Evolutionary conservation across 495 filamentous ascomycete genomes (phyloP).

Genomic region (Lasiosphaeriaceae sp.): DNA sequence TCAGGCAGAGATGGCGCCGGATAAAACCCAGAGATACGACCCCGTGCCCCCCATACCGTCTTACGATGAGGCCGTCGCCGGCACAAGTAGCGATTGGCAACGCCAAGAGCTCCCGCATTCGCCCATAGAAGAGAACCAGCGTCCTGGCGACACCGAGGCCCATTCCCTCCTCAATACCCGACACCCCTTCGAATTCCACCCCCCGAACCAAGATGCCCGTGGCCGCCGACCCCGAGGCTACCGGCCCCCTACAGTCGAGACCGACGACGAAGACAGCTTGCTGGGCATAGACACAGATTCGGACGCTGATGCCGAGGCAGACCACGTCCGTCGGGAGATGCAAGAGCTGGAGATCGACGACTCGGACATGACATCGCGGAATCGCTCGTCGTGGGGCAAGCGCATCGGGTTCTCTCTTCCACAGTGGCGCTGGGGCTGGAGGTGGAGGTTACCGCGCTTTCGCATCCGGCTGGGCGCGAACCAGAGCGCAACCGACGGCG

Average conservation of each 20-base stretch:
- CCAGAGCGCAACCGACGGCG: slow-evolving; percentile 9
- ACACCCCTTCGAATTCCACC: slow-evolving; percentile 25
- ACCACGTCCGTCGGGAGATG: slow-evolving; percentile 72
- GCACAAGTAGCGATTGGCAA: slow-evolving; percentile 25
- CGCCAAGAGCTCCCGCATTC: slow-evolving; percentile 24
- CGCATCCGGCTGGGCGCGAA: slow-evolving; percentile 30
- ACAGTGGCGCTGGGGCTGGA: slow-evolving; percentile 47
- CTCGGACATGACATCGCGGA: slow-evolving; percentile 44
- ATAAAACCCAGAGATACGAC: slow-evolving; percentile 50
- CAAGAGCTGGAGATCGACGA: slow-evolving; percentile 89
- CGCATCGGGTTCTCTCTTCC: slow-evolving; percentile 43
- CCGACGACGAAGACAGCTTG: slow-evolving; percentile 39
- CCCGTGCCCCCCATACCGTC: slow-evolving; percentile 77
- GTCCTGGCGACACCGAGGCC: slow-evolving; percentile 40
- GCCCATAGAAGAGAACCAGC: slow-evolving; percentile 28
- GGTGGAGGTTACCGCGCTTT: slow-evolving; percentile 44
- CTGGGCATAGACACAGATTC: slow-evolving; percentile 41
- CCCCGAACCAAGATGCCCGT: slow-evolving; percentile 27
- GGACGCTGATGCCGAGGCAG: slow-evolving; percentile 38
- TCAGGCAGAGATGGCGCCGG: slow-evolving; percentile 37
- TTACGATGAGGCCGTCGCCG: slow-evolving; percentile 82
- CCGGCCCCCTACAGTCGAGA: slow-evolving; percentile 72
- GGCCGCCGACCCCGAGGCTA: slow-evolving; percentile 51
- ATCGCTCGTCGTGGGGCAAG: slow-evolving; percentile 45
- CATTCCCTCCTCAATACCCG: slow-evolving; percentile 55